Evolutionary conservation across 129 eudicot genomes (phyloP), one percentile per base, ranked within the genome.

Genomic region (Cynara cardunculus): DNA sequence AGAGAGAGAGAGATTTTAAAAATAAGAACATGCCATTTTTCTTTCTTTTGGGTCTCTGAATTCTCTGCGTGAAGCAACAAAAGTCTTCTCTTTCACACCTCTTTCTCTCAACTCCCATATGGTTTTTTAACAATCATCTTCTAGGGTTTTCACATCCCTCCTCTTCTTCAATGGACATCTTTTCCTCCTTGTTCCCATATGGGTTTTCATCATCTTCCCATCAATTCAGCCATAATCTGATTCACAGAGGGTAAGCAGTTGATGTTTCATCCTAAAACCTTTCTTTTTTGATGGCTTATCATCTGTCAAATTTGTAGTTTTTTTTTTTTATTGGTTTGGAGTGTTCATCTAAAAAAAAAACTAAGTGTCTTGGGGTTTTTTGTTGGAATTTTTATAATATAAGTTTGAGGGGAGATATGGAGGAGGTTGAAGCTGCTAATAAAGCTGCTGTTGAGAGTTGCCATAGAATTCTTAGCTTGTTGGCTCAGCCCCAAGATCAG

Each of bases 71-170:
- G 83, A 79, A 79, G 85, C 77, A 83, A 71, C 68, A 68, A 74
- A 88, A 90, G 95, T 88, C 97, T 92, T 86, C 89, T 82, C 83
- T 80, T 92, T 94, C 94, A 94, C 97, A 89, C 92, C 86, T 91
- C 85, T 71, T 84, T 90, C 87, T 89, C 85, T 66, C 86, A 81
- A 73, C 71, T 53, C 74, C 65, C 77, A 81, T 65, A 34, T 84
- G 84, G 75, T 80, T 86, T 83, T 83, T 85, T 85, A 78, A 89
- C 87, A 89, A 74, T 93, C 88, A 71, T 83, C 37, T 77, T 76
- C 84, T 85, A 76, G 89, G 96, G 89, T 83, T 86, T 46, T 85
- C 74, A 80, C 85, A 80, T 78, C 87, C 84, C 74, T 74, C 25
- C 56, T 71, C 79, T 69, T 77, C 76, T 74, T 65, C 30, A 49